Conservation (phyloP, 2,329 filamentous ascomycete genomes). For the Amauroascus verrucosus region DNA sequence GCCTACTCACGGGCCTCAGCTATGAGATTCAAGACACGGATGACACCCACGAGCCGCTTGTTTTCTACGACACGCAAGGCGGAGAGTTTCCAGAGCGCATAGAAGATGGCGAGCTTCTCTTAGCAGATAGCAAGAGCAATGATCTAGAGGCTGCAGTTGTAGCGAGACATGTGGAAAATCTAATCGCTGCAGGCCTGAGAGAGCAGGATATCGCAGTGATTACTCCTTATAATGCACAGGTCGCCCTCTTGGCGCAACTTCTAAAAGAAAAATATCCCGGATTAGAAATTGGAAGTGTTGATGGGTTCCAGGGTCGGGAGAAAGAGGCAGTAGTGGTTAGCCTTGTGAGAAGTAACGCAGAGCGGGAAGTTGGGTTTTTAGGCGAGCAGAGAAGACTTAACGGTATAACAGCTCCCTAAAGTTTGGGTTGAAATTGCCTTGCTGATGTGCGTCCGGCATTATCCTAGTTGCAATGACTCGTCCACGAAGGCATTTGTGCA, state of each 20-base stretch:
- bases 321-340: slow-evolving; percentile 92
- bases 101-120: slow-evolving; percentile 54
- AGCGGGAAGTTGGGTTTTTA: slow-evolving; percentile 84
- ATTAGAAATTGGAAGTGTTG: slow-evolving; percentile 90
- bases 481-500: slow-evolving; percentile 76
- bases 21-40: slow-evolving; percentile 72
- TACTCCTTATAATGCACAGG: slow-evolving; percentile 92
- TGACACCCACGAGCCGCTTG: slow-evolving; percentile 73
- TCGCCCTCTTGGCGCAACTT: slow-evolving; percentile 62
- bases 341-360: slow-evolving; percentile 81
- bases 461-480: slow-evolving; percentile 84
- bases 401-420: slow-evolving; percentile 47
- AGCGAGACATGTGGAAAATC: slow-evolving; percentile 59
- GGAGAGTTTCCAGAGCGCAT: slow-evolving; percentile 78
- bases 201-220: slow-evolving; percentile 83
- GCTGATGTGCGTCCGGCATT: not conserved
- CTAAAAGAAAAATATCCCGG: slow-evolving; percentile 73
- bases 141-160: slow-evolving; percentile 80
- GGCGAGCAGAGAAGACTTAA: slow-evolving; percentile 87
- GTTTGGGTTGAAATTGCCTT: not conserved
- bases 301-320: slow-evolving; percentile 93
- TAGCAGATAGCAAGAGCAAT: slow-evolving; percentile 79
- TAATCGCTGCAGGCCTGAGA: slow-evolving; percentile 70
- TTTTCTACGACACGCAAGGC: slow-evolving; percentile 95
- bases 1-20: slow-evolving; percentile 65